phyloP scores from a whole-genome alignment of 2,329 filamentous ascomycete genomes.

The Allantophomopsis lycopodina region DNA sequence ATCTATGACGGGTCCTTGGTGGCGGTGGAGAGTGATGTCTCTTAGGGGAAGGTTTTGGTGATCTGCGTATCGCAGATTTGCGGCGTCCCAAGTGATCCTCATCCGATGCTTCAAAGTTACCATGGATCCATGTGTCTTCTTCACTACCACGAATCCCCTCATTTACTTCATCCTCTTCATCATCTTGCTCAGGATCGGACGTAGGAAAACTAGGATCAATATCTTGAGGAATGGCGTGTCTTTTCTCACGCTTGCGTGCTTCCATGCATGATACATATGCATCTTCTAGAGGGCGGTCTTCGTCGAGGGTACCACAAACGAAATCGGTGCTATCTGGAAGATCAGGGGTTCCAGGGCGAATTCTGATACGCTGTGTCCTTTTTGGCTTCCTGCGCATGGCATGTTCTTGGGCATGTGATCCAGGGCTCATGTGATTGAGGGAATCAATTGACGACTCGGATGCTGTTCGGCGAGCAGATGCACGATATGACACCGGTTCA shows the following conservation, averaged over 20 bases:
- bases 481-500: conserved; percentile 11
- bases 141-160: conserved; percentile 39
- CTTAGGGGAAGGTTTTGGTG: conserved; percentile 43
- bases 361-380: conserved; percentile 28
- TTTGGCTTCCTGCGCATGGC: conserved; percentile 4
- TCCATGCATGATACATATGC: conserved; percentile 81
- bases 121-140: conserved; percentile 62
- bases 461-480: conserved; percentile 21
- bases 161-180: conserved; percentile 56
- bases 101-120: conserved; percentile 54
- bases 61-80: conserved; percentile 32
- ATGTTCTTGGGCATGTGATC: conserved; percentile 2
- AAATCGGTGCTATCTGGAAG: conserved; percentile 97
- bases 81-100: conserved; percentile 31
- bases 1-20: conserved; percentile 10
- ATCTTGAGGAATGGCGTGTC: conserved; percentile 79
- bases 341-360: conserved; percentile 61
- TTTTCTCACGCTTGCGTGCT: conserved; percentile 68
- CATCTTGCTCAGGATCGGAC: conserved; percentile 79
- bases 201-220: conserved; percentile 96
- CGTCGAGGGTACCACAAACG: conserved; percentile 94
- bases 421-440: conserved; percentile 17
- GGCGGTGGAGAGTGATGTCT: conserved; percentile 39
- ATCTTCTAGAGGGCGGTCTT: conserved; percentile 87
- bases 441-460: conserved; percentile 50